These are phyloP conservation scores for Suillus plorans DNA, from an alignment of 768 basidiomycete genomes.

Conservation along the genomic window DNA sequence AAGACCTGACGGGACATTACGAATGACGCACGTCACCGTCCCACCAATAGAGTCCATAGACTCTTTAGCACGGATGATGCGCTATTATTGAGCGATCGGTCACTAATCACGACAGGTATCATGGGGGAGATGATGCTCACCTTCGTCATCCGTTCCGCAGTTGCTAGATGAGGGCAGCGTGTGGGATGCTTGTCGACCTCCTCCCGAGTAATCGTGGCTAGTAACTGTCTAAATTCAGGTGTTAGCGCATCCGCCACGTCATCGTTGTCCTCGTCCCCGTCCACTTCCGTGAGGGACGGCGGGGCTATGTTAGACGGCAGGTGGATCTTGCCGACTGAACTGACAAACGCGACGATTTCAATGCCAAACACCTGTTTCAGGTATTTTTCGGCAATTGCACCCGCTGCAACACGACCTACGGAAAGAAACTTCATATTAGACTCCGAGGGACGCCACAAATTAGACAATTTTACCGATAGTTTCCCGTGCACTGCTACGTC, in stretches of 20 bases:
- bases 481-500: slow-evolving; percentile 92
- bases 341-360: slow-evolving; percentile 96
- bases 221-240: slow-evolving; percentile 78
- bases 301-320: slow-evolving; percentile 56
- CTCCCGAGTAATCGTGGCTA: slow-evolving; percentile 78
- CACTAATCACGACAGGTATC: slow-evolving; percentile 36
- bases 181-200: slow-evolving; percentile 87
- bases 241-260: slow-evolving; percentile 73
- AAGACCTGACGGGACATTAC: slow-evolving; percentile 84
- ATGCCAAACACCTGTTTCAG: slow-evolving; percentile 83
- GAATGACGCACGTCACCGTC: slow-evolving; percentile 96
- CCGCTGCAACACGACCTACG: slow-evolving; percentile 91
- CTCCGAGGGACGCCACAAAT: no score
- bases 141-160: slow-evolving; percentile 88
- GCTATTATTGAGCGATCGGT: slow-evolving; percentile 43
- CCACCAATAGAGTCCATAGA: slow-evolving; percentile 94
- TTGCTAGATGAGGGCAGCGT: slow-evolving; percentile 88
- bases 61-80: slow-evolving; percentile 92
- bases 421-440: slow-evolving; percentile 8
- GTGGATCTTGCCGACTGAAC: slow-evolving; percentile 91
- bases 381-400: slow-evolving; percentile 97
- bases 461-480: slow-evolving; percentile 70
- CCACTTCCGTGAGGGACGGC: slow-evolving; percentile 37
- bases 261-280: slow-evolving; percentile 57
- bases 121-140: slow-evolving; percentile 39